A percentile compares a stretch with the other conserved stretches of the same genome.
Conservation (phyloP, 768 basidiomycete genomes). For the Suillus lakei region DNA sequence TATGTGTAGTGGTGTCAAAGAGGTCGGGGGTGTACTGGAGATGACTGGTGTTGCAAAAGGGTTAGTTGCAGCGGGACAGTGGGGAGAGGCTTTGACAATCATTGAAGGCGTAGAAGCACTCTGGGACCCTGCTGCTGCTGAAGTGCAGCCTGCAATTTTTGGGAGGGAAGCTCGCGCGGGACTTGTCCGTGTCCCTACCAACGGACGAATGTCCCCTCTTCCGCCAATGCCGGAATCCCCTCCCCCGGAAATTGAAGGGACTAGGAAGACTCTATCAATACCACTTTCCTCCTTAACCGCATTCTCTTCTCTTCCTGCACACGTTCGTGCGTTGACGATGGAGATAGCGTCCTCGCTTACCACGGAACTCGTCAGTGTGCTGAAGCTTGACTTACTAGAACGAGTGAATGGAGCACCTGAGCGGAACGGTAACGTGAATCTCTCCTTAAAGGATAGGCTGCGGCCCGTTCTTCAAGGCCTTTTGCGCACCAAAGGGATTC, state of each 20-base stretch:
- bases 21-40: conserved; percentile 75
- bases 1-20: conserved; percentile 65
- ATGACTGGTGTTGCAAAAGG: conserved; percentile 72
- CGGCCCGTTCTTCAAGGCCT: conserved; percentile 81
- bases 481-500: conserved; percentile 69
- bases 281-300: conserved; percentile 73
- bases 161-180: conserved; percentile 13
- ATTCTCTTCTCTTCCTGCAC: conserved; percentile 75
- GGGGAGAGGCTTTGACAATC: conserved; percentile 81
- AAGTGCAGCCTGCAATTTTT: conserved; percentile 9
- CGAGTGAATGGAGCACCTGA: conserved; percentile 42
- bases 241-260: conserved; percentile 12
- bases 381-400: conserved; percentile 67
- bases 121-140: conserved; percentile 43
- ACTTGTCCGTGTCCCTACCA: conserved; percentile 16
- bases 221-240: conserved; percentile 43
- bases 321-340: conserved; percentile 70
- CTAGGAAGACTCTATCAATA: conserved; percentile 43
- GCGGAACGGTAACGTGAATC: conserved; percentile 33
- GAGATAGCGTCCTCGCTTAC: conserved; percentile 81
- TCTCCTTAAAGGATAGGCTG: conserved; percentile 63
- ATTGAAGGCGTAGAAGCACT: conserved; percentile 69
- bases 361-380: conserved; percentile 73
- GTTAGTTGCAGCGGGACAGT: conserved; percentile 85
- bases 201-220: conserved; percentile 33